Conservation (phyloP, 352 stramenopile genomes). For the Pythium aristosporum region DNA sequence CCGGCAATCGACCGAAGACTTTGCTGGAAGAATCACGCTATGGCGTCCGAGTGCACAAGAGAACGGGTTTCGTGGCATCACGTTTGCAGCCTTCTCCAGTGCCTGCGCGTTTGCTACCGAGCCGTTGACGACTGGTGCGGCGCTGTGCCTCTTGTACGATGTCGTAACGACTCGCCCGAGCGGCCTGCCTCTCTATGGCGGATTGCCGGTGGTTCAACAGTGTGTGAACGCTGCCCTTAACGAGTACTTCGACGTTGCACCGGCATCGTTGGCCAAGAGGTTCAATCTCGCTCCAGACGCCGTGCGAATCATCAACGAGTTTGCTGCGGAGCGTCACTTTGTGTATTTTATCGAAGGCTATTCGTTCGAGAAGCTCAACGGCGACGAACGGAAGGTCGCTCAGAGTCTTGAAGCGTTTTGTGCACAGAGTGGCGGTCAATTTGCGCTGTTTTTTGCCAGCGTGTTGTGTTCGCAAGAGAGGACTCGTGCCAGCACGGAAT, state of each 20-base stretch:
- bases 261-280: neutral
- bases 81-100: conserved; percentile 1
- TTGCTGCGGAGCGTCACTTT: conserved; percentile 3
- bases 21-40: neutral
- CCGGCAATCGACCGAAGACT: neutral
- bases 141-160: conserved; percentile 12
- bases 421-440: neutral
- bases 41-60: neutral
- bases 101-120: neutral
- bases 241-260: neutral
- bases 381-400: neutral
- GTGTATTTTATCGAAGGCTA: neutral
- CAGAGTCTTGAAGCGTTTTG: neutral
- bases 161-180: neutral
- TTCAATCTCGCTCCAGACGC: neutral
- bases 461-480: neutral
- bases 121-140: neutral
- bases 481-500: neutral
- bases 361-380: neutral
- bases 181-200: neutral
- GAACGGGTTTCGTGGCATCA: neutral
- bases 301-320: conserved; percentile 6
- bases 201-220: neutral
- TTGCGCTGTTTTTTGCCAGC: neutral
- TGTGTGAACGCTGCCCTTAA: neutral